Evolutionary conservation across 331 rosid species (phyloP), one percentile per base, ranked within the genome.

Genomic region (Acacia concinna): DNA sequence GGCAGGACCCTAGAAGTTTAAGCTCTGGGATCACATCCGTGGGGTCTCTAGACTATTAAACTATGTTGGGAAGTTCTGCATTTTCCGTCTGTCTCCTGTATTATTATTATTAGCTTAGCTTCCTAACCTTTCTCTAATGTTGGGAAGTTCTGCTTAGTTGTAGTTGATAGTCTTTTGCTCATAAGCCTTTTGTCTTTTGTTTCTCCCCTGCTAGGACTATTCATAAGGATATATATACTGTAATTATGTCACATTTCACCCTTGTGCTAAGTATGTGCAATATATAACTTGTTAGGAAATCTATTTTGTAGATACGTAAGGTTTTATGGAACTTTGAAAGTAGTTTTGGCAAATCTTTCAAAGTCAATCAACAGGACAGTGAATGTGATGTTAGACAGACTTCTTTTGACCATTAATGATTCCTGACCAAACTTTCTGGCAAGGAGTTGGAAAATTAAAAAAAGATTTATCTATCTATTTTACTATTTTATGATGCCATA

Each of bases 11-110:
- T 0, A 94, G 94, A 82, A 95, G 85, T 73, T 67, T 84, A 77
- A 87, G 89, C 86, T 74, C 84, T 14, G 98, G 92, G 85, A 82
- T 92, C 71, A 81, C 97, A 18, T 84, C 91, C 1, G 97, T 92
- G 83, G 97, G 95, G 79, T 89, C 96, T 23, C 90, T 89, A 51
- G 92, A 95, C 83, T 92, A 86, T 86, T 92, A 88, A 92, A 81
- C 57, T 18, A 75, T 78, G 8, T 6, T 11, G 82, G 79, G 78
- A 86, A 72, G 76, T 85, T 79, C 80, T 81, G 75, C 82, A 52
- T 14, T 64, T 30, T 84, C 79, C 79, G 78, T 82, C 79, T 68
- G 76, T 64, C 85, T 81, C 79, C 43, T 91, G 93, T 88, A 91
- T 27, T 69, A 69, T 86, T 88, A 54, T 54, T 82, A 54, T 21